Conservation (phyloP, 1,284 basidiomycete species). For the Athelia sp. region DNA sequence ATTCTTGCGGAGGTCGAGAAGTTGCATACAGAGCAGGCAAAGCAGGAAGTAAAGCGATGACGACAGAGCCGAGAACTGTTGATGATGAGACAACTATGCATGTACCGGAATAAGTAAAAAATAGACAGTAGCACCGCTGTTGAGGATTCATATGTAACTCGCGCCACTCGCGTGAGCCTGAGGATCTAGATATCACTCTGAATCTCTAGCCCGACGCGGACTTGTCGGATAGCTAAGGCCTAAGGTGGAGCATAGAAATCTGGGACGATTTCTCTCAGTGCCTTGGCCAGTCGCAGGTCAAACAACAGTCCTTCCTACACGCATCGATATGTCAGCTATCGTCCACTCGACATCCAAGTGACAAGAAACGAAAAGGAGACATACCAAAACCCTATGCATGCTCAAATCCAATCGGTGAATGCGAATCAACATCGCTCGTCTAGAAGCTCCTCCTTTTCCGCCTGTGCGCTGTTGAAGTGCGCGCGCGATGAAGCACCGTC, state of each 20-base stretch:
- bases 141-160: too few relatives aligned
- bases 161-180: conserved; percentile 85
- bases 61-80: too few relatives aligned
- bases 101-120: too few relatives aligned
- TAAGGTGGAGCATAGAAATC: conserved; percentile 2
- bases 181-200: conserved; percentile 91
- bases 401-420: conserved; percentile 76
- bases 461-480: conserved; percentile 63
- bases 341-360: neutral
- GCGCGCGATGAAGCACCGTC: conserved; percentile 83
- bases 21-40: too few relatives aligned
- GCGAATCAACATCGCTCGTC: conserved; percentile 90
- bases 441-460: conserved; percentile 56
- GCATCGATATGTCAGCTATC: conserved; percentile 1
- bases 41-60: too few relatives aligned
- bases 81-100: too few relatives aligned
- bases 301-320: conserved; percentile 80
- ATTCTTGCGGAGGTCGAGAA: too few relatives aligned
- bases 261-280: conserved; percentile 85
- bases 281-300: conserved; percentile 73
- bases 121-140: too few relatives aligned
- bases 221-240: neutral
- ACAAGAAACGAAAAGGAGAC: conserved; percentile 24
- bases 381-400: conserved; percentile 73
- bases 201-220: conserved; percentile 77